phyloP scores from a whole-genome alignment of 2,329 filamentous ascomycete genomes.

The Aphanoascus verrucosus region DNA sequence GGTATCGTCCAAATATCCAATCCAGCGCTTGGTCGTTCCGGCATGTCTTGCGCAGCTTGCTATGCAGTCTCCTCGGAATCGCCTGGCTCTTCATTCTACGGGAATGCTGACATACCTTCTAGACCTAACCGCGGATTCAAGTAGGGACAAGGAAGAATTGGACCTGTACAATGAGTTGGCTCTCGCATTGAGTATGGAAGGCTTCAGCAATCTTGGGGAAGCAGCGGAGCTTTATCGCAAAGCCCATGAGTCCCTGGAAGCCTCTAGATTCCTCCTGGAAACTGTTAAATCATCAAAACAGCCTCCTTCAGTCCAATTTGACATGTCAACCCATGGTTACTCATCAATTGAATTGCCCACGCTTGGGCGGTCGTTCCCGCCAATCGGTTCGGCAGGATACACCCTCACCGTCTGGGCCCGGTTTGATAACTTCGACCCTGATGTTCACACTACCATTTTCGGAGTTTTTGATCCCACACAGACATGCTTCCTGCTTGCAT shows the following conservation, averaged over 20 bases:
- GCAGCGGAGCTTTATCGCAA: slow-evolving; percentile 62
- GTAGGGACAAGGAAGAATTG: slow-evolving; percentile 47
- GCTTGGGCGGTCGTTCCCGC: slow-evolving; percentile 77
- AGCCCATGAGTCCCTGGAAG: slow-evolving; percentile 42
- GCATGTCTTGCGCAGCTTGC: slow-evolving; percentile 51
- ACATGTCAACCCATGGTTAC: slow-evolving; percentile 76
- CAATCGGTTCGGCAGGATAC: slow-evolving; percentile 67
- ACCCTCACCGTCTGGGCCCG: slow-evolving; percentile 83
- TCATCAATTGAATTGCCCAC: slow-evolving; percentile 81
- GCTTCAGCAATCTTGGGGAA: slow-evolving; percentile 70
- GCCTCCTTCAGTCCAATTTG: slow-evolving; percentile 85
- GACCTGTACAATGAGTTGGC: slow-evolving; percentile 56
- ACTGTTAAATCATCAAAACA: slow-evolving; percentile 64
- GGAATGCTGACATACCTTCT: slow-evolving; percentile 59
- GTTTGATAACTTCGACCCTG: slow-evolving; percentile 73
- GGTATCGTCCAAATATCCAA: slow-evolving; percentile 37
- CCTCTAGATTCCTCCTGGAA: slow-evolving; percentile 60
- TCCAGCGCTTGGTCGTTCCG: slow-evolving; percentile 48
- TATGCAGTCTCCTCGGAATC: slow-evolving; percentile 55
- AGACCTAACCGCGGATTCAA: slow-evolving; percentile 49
- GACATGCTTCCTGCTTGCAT: slow-evolving; percentile 86
- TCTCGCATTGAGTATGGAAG: slow-evolving; percentile 57
- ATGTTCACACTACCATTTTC: slow-evolving; percentile 86
- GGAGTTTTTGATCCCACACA: slow-evolving; percentile 87
- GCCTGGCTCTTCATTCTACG: slow-evolving; percentile 60